Conservation (phyloP, 352 stramenopile species). For the Phytophthora chlamydospora region DNA sequence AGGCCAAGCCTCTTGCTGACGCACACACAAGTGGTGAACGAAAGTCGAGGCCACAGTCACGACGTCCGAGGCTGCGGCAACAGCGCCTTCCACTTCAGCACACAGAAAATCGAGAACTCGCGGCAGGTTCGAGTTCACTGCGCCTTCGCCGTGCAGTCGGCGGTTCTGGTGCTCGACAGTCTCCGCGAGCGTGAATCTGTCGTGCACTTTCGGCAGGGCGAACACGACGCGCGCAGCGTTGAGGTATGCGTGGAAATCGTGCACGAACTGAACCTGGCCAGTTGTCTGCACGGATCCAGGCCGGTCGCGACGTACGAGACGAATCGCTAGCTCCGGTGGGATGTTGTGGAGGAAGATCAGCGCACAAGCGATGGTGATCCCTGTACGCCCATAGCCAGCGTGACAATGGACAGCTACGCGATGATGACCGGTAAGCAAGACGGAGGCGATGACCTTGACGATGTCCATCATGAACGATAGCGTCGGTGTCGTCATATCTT, state of each 20-base stretch:
- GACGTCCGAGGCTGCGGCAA: slow-evolving; percentile 25
- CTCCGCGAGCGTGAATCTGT: slow-evolving; percentile 68
- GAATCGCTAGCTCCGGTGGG: slow-evolving; percentile 65
- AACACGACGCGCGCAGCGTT: slow-evolving; percentile 75
- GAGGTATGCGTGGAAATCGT: slow-evolving; percentile 78
- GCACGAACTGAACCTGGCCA: slow-evolving; percentile 75
- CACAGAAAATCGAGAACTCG: slow-evolving; percentile 70
- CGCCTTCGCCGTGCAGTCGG: slow-evolving; percentile 51
- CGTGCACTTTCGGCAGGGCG: slow-evolving; percentile 73
- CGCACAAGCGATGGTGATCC: slow-evolving; percentile 86
- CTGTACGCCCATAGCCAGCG: slow-evolving; percentile 88
- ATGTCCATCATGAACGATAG: slow-evolving; percentile 90
- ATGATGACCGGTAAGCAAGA: slow-evolving; percentile 70
- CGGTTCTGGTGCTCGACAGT: slow-evolving; percentile 79
- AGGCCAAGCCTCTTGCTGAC: slow-evolving; percentile 38
- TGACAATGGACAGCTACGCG: slow-evolving; percentile 90
- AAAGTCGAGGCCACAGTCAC: slow-evolving; percentile 21
- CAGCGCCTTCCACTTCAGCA: slow-evolving; percentile 45
- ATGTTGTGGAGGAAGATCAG: slow-evolving; percentile 88
- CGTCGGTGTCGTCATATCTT: slow-evolving; percentile 92
- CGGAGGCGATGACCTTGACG: slow-evolving; percentile 81
- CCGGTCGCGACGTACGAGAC: slow-evolving; percentile 73
- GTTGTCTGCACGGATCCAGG: slow-evolving; percentile 83
- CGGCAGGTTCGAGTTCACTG: slow-evolving; percentile 47
- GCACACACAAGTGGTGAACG: slow-evolving; percentile 36